Evolutionary conservation across 2,329 filamentous ascomycete species (phyloP).

Genomic region (Aspergillus sergii): DNA sequence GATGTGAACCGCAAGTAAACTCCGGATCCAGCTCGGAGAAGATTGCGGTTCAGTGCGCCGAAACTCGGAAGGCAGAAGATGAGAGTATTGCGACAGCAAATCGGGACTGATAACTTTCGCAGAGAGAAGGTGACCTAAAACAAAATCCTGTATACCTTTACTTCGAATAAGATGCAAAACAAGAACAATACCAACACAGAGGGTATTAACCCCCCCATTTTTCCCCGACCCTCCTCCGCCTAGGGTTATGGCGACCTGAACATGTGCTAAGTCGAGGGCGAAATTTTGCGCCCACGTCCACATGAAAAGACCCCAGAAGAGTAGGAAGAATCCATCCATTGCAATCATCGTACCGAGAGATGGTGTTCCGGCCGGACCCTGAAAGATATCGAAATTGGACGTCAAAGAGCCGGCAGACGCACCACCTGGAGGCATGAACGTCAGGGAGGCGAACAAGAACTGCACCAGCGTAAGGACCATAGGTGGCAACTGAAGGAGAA

Average conservation of each 20-base stretch:
- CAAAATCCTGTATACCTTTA: slow-evolving; percentile 54
- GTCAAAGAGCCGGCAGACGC: slow-evolving; percentile 73
- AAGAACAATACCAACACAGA: slow-evolving; percentile 50
- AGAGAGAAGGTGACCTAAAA: slow-evolving; percentile 47
- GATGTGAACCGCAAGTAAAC: slow-evolving; percentile 52
- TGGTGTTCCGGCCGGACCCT: slow-evolving; percentile 81
- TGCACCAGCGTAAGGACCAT: slow-evolving; percentile 87
- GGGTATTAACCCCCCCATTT: slow-evolving; percentile 48
- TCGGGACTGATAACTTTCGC: slow-evolving; percentile 48
- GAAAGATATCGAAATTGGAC: slow-evolving; percentile 88
- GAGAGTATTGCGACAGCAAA: slow-evolving; percentile 45
- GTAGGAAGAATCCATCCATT: slow-evolving; percentile 79
- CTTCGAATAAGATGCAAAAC: slow-evolving; percentile 50
- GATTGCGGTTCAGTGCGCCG: slow-evolving; percentile 45
- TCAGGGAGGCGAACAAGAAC: slow-evolving; percentile 87
- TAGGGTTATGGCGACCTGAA: slow-evolving; percentile 87
- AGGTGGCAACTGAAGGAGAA: slow-evolving; percentile 88
- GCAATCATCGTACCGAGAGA: slow-evolving; percentile 82
- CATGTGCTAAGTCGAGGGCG: slow-evolving; percentile 85
- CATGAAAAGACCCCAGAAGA: slow-evolving; percentile 79
- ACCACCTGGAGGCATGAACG: slow-evolving; percentile 82
- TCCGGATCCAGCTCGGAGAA: slow-evolving; percentile 49
- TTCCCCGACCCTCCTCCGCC: slow-evolving; percentile 70
- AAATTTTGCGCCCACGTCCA: slow-evolving; percentile 87
- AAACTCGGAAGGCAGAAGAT: slow-evolving; percentile 48